Evolutionary conservation across 1,284 basidiomycete species (phyloP).

Genomic region (Takashimella koratensis): DNA sequence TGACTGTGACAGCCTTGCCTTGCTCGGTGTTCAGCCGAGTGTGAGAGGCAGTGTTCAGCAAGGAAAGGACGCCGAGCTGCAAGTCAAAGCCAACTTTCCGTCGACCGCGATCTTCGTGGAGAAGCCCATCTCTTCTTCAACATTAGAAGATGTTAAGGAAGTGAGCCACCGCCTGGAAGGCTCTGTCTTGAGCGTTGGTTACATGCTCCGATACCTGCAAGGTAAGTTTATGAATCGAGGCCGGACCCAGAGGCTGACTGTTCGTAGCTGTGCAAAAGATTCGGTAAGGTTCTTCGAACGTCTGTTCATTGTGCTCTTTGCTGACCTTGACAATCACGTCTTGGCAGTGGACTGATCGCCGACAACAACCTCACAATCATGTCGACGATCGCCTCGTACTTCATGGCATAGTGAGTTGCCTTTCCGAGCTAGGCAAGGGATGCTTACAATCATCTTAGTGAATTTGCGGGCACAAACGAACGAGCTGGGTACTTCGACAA

Average conservation of each 20-base stretch:
- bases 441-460: no score
- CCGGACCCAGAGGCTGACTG: not conserved
- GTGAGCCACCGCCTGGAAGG: not conserved
- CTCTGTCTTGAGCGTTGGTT: not conserved
- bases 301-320: no score
- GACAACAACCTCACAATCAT: not conserved
- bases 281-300: no score
- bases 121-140: not conserved
- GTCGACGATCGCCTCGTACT: not conserved
- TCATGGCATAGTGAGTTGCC: not conserved
- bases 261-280: not conserved
- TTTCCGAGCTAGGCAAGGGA: no score
- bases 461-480: not conserved
- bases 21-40: not conserved
- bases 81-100: not conserved
- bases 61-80: not conserved
- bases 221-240: not conserved
- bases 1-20: not conserved
- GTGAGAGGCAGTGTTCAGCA: not conserved
- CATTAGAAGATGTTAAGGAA: not conserved
- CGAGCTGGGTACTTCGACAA: conserved; percentile 20
- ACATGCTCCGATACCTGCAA: not conserved
- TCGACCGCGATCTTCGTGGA: not conserved
- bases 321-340: no score
- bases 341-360: not conserved